Evolutionary conservation across 495 filamentous ascomycete genomes (phyloP), one percentile per base, ranked within the genome.

Genomic region (Xylaria grammica): DNA sequence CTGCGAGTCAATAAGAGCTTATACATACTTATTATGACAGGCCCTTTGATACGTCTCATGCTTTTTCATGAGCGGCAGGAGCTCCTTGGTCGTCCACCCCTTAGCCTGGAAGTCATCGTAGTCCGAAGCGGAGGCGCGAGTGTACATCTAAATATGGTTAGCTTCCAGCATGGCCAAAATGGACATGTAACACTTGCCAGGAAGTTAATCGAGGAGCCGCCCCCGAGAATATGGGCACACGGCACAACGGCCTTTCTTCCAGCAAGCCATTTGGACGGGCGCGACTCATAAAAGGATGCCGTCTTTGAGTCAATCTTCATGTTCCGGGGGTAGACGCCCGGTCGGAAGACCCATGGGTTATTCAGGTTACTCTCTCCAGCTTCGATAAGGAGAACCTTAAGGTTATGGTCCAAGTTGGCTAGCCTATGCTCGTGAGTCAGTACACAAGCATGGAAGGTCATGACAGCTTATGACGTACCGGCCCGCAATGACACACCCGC

Each of bases 261-360:
- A 69, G 81, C 84, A 27, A 93, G 82, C 77, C 86, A 87, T 75
- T 91, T 85, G 0, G 89, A 92, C 6, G 89, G 90, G 44, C 87
- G 82, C 2, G 89, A 91, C 69, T 93, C 82, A 70, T 95, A 95
- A 77, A 94, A 94, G 0, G 89, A 89, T 30, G 91, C 91, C n/a
- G 90, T 93, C 78, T 92, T 93, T 44, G 89, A 91, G 78, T 94
- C 91, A 67, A 93, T 77, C 72, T 91, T 91, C 89, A 93, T 91
- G 75, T 93, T 92, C 22, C 82, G 81, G 11, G 90, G 90, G 71
- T 90, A 93, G 74, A 94, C 90, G 26, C 88, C 91, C 1, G 91
- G 91, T 13, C 89, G 85, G 75, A 84, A 92, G 26, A 93, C 89
- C 89, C 89, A 92, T 83, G 87, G 90, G 71, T 93, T 92, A 76